Evolutionary conservation across 768 basidiomycete species (phyloP).

Genomic region (Tulasnella sp.): DNA sequence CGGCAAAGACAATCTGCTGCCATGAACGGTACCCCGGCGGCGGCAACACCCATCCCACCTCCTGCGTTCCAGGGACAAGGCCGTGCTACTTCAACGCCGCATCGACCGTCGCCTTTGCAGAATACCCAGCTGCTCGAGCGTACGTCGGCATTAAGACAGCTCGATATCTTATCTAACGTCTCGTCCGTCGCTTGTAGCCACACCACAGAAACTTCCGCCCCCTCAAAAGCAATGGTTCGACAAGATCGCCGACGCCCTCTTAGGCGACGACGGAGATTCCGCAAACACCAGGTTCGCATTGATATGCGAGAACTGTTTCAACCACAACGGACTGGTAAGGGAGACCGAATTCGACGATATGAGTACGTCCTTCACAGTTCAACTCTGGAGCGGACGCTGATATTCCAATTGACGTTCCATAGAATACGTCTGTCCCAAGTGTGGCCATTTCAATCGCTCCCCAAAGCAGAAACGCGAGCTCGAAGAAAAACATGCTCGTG

Average conservation of each 20-base stretch:
- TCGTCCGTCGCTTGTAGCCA: neutral
- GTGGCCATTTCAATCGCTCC: conserved; percentile 62
- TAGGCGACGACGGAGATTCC: conserved; percentile 52
- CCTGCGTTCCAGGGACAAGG: neutral
- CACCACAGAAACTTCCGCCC: conserved; percentile 29
- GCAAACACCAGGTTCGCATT: conserved; percentile 53
- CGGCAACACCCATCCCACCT: neutral
- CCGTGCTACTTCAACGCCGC: neutral
- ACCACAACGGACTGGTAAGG: conserved; percentile 80
- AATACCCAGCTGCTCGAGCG: neutral
- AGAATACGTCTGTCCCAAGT: conserved; percentile 85
- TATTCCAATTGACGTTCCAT: conserved; percentile 1
- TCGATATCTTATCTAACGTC: neutral
- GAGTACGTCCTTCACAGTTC: conserved; percentile 41
- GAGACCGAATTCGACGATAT: conserved; percentile 71
- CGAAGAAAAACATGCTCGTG: neutral
- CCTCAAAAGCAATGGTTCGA: conserved; percentile 76
- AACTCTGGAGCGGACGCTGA: neutral
- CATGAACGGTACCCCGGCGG: neutral
- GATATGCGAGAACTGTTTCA: conserved; percentile 78
- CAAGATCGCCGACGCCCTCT: conserved; percentile 72
- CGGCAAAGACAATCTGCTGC: neutral
- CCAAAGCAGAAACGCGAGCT: conserved; percentile 8
- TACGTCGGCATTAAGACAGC: neutral
- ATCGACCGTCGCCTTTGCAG: neutral